A percentile compares a stretch with the other conserved stretches of the same genome.
These are phyloP conservation scores for Tricholoma saponaceum DNA, from an alignment of 768 basidiomycete species.

Conservation along the genomic window DNA sequence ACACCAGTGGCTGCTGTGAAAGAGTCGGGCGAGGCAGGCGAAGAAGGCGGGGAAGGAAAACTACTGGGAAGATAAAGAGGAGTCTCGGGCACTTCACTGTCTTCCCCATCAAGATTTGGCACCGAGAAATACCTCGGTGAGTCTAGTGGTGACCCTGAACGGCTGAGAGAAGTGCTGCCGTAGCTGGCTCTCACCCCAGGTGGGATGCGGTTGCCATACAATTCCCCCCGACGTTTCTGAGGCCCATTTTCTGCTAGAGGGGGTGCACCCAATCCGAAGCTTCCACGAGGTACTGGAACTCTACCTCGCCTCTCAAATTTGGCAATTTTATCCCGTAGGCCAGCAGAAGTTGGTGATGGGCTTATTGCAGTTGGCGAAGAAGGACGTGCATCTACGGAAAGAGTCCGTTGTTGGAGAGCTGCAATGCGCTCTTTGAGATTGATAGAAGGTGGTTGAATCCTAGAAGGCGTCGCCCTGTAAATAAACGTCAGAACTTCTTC, in stretches of 20 bases:
- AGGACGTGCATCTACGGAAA: conserved; percentile 16
- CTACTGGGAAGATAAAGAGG: conserved; percentile 15
- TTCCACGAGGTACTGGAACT: conserved; percentile 69
- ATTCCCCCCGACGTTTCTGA: conserved; percentile 53
- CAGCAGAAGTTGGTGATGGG: conserved; percentile 21
- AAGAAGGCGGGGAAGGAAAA: conserved; percentile 26
- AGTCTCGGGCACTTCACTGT: conserved; percentile 17
- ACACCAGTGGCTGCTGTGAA: no score
- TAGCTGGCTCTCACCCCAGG: conserved; percentile 29
- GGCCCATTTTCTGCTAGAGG: conserved; percentile 44
- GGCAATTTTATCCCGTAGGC: conserved; percentile 66
- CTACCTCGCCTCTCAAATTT: conserved; percentile 78
- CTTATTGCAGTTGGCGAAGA: conserved; percentile 27
- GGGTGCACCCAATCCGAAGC: conserved; percentile 66
- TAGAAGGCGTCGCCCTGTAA: conserved; percentile 22
- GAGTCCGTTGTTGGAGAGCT: conserved; percentile 65
- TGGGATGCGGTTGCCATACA: conserved; percentile 75
- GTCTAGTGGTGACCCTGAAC: conserved; percentile 21
- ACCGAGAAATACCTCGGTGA: conserved; percentile 27
- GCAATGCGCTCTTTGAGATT: conserved; percentile 84
- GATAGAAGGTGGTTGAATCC: conserved; percentile 29
- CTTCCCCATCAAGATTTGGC: conserved; percentile 12
- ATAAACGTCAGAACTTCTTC: conserved; percentile 4
- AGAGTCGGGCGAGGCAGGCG: conserved; percentile 22
- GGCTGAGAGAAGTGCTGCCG: conserved; percentile 21